Base-by-base conservation (phyloP, 257 asterid species). In the Penstemon davidsonii region DNA sequence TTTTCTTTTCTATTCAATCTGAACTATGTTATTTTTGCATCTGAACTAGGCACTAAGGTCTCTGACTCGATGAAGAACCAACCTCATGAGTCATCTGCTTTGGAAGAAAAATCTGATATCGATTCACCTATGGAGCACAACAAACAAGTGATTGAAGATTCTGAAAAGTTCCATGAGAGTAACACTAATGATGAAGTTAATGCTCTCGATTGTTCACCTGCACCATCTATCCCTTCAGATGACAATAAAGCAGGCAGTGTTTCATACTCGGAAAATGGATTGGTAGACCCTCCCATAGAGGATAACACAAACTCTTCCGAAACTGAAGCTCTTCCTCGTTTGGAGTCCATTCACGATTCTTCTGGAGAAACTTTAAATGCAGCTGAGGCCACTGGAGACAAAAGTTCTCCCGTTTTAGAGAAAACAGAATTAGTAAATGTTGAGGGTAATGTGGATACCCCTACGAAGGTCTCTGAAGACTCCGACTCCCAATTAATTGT, bases 91-190 rank as follows among this genome's bases (percentile, higher is more conserved):
- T 64, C 66, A 52, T 79, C 78, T 56, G 85, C 51, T 76, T 64
- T 57, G 67, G 62, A 46, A 0, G 79, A 82, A 68, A 80, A 81
- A 45, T 55, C 75, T 39, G 81, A 69, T 59, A 58, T n/a, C 38
- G 83, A 75, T 65, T 81, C 84, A 59, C 68, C 76, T 45, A 46
- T 40, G 19, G 74, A 63, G 79, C 79, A 64, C 7, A 71, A 81
- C 11, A 55, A 49, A 25, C 54, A 69, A 71, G 49, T 38, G 60
- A 64, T 45, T 18, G 63, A 57, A 57, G 64, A 64, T 60, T 66
- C 73, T 70, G 78, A 43, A 60, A 64, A 70, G 19, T 76, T 55
- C 43, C 72, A 55, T 19, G 64, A 37, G 36, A 36, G 36, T 59
- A 71, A 59, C 66, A 66, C 18, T 4, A 7, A 39, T 4, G 76